Conservation (phyloP, 805 yeast species). For the Lipomyces chichibuensis region DNA sequence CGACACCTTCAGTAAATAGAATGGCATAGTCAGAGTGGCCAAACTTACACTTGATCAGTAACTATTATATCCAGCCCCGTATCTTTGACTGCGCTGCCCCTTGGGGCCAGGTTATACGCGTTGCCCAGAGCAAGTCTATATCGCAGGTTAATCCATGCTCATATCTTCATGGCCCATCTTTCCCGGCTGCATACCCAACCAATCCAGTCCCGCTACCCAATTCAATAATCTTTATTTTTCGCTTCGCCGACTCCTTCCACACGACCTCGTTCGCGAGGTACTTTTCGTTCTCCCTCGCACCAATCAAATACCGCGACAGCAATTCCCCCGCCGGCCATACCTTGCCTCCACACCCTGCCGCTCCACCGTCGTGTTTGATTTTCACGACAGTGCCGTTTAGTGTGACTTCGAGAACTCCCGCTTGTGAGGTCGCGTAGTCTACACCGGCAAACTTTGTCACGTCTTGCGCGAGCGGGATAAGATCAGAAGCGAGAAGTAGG, state of each 20-base stretch:
- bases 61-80: constrained; percentile 48
- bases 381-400: constrained; percentile 33
- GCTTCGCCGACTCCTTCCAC: constrained; percentile 17
- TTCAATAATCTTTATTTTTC: constrained; percentile 48
- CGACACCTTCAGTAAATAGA: background rate
- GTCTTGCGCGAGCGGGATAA: constrained; percentile 19
- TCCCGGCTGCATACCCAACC: constrained; percentile 47
- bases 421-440: constrained; percentile 23
- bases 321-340: constrained; percentile 66
- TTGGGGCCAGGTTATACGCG: constrained; percentile 29
- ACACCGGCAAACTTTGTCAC: constrained; percentile 27
- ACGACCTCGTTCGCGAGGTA: constrained; percentile 23
- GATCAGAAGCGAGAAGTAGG: constrained; percentile 14
- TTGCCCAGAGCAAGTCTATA: constrained; percentile 42
- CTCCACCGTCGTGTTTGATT: constrained; percentile 61
- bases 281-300: constrained; percentile 34
- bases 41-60: constrained; percentile 52
- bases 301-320: constrained; percentile 51
- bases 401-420: constrained; percentile 26
- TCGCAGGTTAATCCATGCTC: background rate
- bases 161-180: background rate
- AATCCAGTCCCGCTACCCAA: constrained; percentile 65
- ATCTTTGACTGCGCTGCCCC: constrained; percentile 18
- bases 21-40: background rate
- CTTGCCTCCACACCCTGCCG: constrained; percentile 65